Percentiles rank a stretch among this genome's conserved stretches.
These are phyloP conservation scores for Celoporthe dispersa DNA, from an alignment of 2,329 filamentous ascomycete species.

Conservation along the genomic window DNA sequence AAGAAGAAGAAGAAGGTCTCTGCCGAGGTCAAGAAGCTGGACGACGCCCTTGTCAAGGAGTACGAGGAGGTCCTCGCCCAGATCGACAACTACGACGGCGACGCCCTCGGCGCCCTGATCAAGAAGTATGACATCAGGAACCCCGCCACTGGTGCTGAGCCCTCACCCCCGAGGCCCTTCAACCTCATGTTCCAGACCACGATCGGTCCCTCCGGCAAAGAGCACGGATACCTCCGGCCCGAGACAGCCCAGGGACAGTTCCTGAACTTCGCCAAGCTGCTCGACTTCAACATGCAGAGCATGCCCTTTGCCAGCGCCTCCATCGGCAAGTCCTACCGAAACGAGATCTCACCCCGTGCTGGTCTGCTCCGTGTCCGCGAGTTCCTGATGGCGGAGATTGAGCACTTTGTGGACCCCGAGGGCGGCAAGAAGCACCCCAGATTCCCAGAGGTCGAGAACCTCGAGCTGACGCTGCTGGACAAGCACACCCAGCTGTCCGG, in stretches of 20 bases:
- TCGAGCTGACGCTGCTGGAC: constrained; percentile 84
- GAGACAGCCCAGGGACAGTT: constrained; percentile 99
- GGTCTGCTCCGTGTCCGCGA: constrained; percentile 93
- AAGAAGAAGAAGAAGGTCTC: constrained; percentile 86
- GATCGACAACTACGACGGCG: constrained; percentile 94
- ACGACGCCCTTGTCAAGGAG: constrained; percentile 83
- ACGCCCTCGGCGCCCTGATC: constrained; percentile 85
- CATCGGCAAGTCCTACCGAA: constrained; percentile 97
- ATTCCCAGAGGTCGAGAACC: constrained; percentile 82
- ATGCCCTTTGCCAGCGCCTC: constrained; percentile 98
- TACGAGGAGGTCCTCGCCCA: constrained; percentile 89
- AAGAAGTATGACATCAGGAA: constrained; percentile 90
- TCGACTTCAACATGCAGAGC: constrained; percentile 91
- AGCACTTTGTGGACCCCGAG: constrained; percentile 95
- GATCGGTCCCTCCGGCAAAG: constrained; percentile 89
- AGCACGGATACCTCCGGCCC: constrained; percentile 83
- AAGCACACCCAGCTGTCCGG: constrained; percentile 85
- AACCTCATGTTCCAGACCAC: constrained; percentile 99
- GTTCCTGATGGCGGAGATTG: constrained; percentile 98
- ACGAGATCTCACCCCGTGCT: constrained; percentile 92
- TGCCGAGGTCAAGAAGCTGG: constrained; percentile 79
- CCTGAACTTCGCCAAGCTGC: constrained; percentile 92
- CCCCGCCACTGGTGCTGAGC: constrained; percentile 76
- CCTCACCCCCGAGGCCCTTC: constrained; percentile 84
- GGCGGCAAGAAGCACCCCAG: constrained; percentile 92